A percentile compares a stretch with the other conserved stretches of the same genome.
Evolutionary conservation across 2,329 filamentous ascomycete genomes (phyloP).

Genomic region (Aureobasidium namibiae): DNA sequence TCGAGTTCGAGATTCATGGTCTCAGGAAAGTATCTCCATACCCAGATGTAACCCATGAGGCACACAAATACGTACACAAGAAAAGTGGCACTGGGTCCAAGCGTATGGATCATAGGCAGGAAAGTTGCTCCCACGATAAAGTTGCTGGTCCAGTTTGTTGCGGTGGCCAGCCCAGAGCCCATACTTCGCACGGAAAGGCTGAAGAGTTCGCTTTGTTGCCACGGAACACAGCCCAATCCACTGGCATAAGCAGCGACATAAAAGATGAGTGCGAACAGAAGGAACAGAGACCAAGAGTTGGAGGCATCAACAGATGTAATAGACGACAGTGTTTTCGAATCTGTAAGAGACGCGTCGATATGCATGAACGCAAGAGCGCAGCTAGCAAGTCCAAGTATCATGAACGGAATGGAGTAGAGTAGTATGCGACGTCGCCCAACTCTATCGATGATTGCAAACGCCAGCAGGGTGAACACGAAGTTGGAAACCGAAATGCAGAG

Average conservation of each 20-base stretch:
- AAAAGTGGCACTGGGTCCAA: conserved; percentile 73
- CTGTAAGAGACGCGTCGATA: conserved; percentile 38
- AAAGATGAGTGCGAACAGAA: conserved; percentile 67
- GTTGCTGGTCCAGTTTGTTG: conserved; percentile 82
- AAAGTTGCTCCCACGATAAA: conserved; percentile 82
- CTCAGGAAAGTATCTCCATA: conserved; percentile 76
- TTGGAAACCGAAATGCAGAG: conserved; percentile 39
- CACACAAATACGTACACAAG: conserved; percentile 70
- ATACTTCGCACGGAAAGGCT: conserved; percentile 65
- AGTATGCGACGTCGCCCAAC: conserved; percentile 52
- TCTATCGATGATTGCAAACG: conserved; percentile 37
- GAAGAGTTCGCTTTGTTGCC: conserved; percentile 89
- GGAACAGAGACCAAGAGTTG: conserved; percentile 36
- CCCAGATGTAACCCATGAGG: conserved; percentile 53
- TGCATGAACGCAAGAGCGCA: conserved; percentile 66
- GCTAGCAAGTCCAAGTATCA: conserved; percentile 63
- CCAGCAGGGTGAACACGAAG: conserved; percentile 38
- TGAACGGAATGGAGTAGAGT: conserved; percentile 74
- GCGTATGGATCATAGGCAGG: conserved; percentile 70
- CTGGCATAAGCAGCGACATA: conserved; percentile 83
- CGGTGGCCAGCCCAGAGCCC: conserved; percentile 65
- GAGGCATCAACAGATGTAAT: conserved; percentile 18
- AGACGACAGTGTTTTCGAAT: not conserved
- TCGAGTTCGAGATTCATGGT: conserved; percentile 73
- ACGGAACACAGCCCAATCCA: conserved; percentile 85